Evolutionary conservation across 148 eudicot genomes (phyloP).

Genomic region (Selenicereus undatus): DNA sequence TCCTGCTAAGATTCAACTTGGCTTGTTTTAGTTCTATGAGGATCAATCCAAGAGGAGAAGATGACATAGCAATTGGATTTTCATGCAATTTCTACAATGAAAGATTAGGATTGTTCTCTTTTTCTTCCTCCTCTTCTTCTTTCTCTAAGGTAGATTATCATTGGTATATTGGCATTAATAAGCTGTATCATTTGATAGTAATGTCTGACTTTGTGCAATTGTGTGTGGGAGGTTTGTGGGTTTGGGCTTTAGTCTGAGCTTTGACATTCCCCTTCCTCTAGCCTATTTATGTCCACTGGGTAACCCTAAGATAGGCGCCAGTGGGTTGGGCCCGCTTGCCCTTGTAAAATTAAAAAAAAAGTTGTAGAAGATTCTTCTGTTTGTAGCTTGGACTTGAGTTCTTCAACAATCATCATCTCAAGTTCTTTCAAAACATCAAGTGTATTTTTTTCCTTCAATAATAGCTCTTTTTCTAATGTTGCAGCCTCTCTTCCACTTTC

Average conservation of each 20-base stretch:
- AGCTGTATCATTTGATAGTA: no score
- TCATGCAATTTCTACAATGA: constrained; percentile 23
- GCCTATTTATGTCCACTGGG: no score
- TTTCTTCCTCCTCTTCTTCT: constrained; percentile 27
- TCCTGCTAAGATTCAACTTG: constrained; percentile 73
- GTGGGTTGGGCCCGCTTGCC: no score
- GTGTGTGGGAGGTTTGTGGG: no score
- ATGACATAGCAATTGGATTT: constrained; percentile 23
- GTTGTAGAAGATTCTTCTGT: constrained; percentile 51
- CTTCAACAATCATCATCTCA: constrained; percentile 61
- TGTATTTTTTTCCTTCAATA: constrained; percentile 72
- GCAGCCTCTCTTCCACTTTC: constrained; percentile 69
- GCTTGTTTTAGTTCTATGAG: constrained; percentile 79
- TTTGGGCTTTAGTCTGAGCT: no score
- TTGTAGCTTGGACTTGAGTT: constrained; percentile 69
- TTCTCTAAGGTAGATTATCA: constrained; percentile 6
- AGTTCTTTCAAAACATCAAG: constrained; percentile 83
- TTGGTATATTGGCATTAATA: constrained; percentile 10
- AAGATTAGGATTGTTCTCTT: constrained; percentile 42
- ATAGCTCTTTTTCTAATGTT: constrained; percentile 64
- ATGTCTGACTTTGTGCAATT: no score
- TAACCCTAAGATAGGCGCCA: no score
- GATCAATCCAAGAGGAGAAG: constrained; percentile 60
- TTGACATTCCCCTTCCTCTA: no score
- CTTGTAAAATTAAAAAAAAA: no score